Base-by-base conservation (phyloP, 805 yeast species). In the Hanseniaspora lachancei region DNA sequence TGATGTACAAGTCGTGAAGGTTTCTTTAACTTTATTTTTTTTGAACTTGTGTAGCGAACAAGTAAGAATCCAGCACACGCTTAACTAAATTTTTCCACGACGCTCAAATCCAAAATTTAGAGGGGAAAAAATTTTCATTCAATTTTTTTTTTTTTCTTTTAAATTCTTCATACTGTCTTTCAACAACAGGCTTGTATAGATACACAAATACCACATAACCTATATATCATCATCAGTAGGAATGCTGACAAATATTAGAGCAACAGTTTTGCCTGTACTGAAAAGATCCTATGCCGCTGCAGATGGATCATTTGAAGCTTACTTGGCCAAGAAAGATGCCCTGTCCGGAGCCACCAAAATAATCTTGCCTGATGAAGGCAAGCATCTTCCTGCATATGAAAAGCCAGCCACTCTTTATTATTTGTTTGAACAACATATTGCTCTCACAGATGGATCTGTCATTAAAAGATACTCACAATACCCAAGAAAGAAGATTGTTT, bases 331-430 rank as follows among this genome's bases (percentile, higher is more conserved):
- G 34, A 43, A 43, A 24, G 55, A 51, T 16, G 43, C 49, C 15
- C 36, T 44, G 48, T 20, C 55, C 21, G 49, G 49, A 12, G 41
- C 49, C 29, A 18, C 20, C 16, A 51, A 51, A 38, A 18, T 51
- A n/a, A 27, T 21, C 6, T 2, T 24, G 2, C 40, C n/a, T 29
- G 40, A 43, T 35, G n/a, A n/a, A 13, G 40, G 39, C 29, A 36
- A 34, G 12, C 32, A 15, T 18, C n/a, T 51, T 15, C 44, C 49
- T 35, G 21, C 18, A 56, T 97, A 97, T 56, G 85, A 85, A 67
- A 89, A 96, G 18, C 80, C 97, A 70, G 97, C 97, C 1, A 89
- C 96, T 36, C 84, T 93, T 42, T 89, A 87, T 70, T 79, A 91
- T 71, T 87, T 87, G 68, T 93, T 93, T 67, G 89, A 91, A 60